A percentile compares a stretch with the other conserved stretches of the same genome.
Evolutionary conservation across 108 stramenopile species (phyloP).

Genomic region (Nitzschia sp.): DNA sequence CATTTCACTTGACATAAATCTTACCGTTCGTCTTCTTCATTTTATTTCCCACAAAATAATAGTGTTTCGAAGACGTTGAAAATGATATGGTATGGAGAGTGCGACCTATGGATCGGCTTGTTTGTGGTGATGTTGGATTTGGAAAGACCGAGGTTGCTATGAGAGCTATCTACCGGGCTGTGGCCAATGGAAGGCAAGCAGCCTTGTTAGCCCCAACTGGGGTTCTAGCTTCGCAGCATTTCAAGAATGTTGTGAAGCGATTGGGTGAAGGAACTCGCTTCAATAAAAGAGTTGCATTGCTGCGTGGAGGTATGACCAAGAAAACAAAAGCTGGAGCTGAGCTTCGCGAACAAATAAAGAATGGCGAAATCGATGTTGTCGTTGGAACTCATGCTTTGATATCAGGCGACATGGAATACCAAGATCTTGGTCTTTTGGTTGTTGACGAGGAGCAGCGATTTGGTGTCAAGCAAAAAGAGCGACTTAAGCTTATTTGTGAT

Average conservation of each 20-base stretch:
- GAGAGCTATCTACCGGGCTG: constrained; percentile 83
- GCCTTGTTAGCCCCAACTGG: constrained; percentile 93
- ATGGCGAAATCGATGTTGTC: constrained; percentile 75
- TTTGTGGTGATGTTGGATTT: constrained; percentile 97
- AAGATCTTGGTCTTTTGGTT: constrained; percentile 87
- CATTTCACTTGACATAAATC: too few species aligned
- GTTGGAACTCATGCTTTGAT: constrained; percentile 94
- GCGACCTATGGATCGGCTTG: constrained; percentile 94
- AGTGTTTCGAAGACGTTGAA: constrained; percentile 86
- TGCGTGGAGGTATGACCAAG: constrained; percentile 74
- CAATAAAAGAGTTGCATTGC: constrained; percentile 58
- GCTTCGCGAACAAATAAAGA: constrained; percentile 62
- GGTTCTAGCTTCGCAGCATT: constrained; percentile 93
- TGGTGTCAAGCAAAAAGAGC: constrained; percentile 96
- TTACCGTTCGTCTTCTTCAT: too few species aligned
- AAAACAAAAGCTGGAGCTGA: constrained; percentile 71
- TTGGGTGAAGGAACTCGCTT: constrained; percentile 66
- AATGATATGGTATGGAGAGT: constrained; percentile 94
- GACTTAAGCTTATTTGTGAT: constrained; percentile 83
- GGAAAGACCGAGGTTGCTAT: constrained; percentile 97
- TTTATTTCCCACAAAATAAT: too few species aligned
- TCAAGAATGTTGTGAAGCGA: constrained; percentile 67
- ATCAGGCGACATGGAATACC: constrained; percentile 69
- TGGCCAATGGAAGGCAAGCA: constrained; percentile 87
- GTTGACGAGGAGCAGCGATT: constrained; percentile 98